These are phyloP conservation scores for Eucalyptus pumila DNA, from an alignment of 345 rosid species.

Conservation along the genomic window DNA sequence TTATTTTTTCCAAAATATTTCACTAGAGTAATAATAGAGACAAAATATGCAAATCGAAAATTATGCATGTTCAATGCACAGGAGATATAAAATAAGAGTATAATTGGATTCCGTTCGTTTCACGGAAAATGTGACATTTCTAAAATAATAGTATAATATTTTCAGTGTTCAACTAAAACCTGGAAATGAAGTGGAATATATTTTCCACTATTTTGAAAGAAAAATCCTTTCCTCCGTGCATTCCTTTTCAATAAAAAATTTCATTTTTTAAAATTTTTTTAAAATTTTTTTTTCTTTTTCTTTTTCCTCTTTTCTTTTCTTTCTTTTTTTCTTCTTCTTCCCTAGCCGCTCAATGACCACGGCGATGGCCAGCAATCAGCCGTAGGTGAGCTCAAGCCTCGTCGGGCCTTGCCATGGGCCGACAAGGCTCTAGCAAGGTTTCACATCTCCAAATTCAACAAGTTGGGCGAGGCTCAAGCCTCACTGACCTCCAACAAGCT, in stretches of 20 bases:
- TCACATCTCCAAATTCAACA: accelerated
- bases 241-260: no score
- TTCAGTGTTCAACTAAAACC: accelerated
- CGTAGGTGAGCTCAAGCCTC: no score
- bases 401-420: accelerated
- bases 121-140: accelerated
- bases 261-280: no score
- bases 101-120: accelerated
- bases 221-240: no score
- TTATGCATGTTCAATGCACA: not conserved
- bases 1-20: not conserved
- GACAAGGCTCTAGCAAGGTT: no score
- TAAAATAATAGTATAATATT: no score
- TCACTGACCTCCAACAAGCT: no score
- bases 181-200: accelerated
- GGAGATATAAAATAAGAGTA: accelerated
- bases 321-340: no score
- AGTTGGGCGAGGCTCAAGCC: no score
- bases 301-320: no score
- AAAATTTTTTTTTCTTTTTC: no score
- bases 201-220: no score
- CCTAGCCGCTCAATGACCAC: accelerated
- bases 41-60: not conserved
- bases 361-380: accelerated
- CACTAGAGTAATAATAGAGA: not conserved